Evolutionary conservation across 73 alveolate species (phyloP).

Genomic region (Uronychia setigera): DNA sequence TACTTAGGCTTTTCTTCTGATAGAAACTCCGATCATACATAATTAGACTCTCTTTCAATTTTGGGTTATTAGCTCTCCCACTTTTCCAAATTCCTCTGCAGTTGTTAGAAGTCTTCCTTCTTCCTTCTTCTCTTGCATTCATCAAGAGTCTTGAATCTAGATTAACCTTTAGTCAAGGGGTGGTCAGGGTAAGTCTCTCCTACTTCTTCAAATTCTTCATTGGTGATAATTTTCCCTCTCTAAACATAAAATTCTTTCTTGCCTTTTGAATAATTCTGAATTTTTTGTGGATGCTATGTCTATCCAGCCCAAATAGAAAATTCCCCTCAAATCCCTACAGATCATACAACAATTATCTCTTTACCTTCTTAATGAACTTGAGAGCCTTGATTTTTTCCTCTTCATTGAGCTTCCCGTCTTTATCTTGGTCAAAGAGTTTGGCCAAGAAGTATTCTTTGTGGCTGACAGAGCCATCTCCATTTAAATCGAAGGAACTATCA

Average conservation of each 20-base stretch:
- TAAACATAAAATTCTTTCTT: background rate
- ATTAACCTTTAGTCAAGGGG: constrained; percentile 26
- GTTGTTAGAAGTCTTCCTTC: background rate
- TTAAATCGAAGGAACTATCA: constrained; percentile 77
- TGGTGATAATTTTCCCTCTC: constrained; percentile 56
- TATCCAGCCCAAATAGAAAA: constrained; percentile 53
- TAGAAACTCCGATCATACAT: too few species aligned
- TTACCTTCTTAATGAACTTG: background rate
- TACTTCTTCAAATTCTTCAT: constrained; percentile 54
- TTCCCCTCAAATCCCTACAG: constrained; percentile 25
- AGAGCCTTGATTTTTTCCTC: constrained; percentile 43
- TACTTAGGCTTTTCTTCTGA: too few species aligned
- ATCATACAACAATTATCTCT: too few species aligned
- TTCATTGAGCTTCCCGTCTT: constrained; percentile 78
- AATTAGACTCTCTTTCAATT: too few species aligned
- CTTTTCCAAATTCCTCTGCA: background rate
- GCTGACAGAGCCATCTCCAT: constrained; percentile 79
- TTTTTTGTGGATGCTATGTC: constrained; percentile 22
- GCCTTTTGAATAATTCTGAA: constrained; percentile 44
- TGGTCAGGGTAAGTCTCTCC: constrained; percentile 57
- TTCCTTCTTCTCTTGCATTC: background rate
- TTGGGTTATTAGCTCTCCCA: background rate
- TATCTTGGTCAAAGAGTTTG: constrained; percentile 68
- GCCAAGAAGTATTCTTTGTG: constrained; percentile 73
- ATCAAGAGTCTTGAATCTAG: background rate